Percentiles rank a stretch among this genome's conserved stretches.
phyloP scores from a whole-genome alignment of 2,329 filamentous ascomycete genomes.

The Acrocalymma vagum region DNA sequence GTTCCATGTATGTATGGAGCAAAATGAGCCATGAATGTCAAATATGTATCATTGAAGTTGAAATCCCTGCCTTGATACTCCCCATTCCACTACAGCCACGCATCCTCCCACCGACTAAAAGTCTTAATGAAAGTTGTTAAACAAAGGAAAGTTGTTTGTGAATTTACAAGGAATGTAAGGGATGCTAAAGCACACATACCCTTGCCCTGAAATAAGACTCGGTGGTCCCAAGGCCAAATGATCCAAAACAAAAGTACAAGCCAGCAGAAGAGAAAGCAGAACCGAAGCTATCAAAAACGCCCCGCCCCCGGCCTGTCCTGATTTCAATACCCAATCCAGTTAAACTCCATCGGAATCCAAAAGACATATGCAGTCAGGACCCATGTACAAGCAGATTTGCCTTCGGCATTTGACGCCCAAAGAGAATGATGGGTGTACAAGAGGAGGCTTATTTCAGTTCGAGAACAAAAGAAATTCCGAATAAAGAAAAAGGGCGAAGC shows the following conservation, averaged over 20 bases:
- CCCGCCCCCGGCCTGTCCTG: background rate
- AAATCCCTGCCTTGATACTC: conserved; percentile 7
- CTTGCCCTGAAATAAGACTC: too few relatives aligned
- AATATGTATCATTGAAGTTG: conserved; percentile 47
- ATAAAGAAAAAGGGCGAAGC: too few relatives aligned
- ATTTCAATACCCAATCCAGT: too few relatives aligned
- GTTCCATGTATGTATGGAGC: too few relatives aligned
- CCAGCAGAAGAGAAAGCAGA: conserved; percentile 4
- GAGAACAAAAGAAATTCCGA: too few relatives aligned
- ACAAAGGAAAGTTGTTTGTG: background rate
- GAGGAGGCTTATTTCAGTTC: conserved; percentile 6
- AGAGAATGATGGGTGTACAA: conserved; percentile 18
- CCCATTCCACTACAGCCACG: conserved; percentile 6
- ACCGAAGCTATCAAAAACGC: conserved; percentile 1
- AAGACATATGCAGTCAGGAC: too few relatives aligned
- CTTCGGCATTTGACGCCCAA: conserved; percentile 19
- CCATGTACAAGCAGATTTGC: conserved; percentile 7
- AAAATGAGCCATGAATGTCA: conserved; percentile 11
- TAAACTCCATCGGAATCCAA: too few relatives aligned
- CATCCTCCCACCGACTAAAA: background rate
- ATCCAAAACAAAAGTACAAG: background rate
- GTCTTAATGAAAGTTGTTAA: background rate
- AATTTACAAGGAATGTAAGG: background rate
- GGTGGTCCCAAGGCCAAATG: background rate
- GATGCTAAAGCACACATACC: too few relatives aligned